Base-by-base conservation (phyloP, 306 rosid species). In the Neltuma alba region DNA sequence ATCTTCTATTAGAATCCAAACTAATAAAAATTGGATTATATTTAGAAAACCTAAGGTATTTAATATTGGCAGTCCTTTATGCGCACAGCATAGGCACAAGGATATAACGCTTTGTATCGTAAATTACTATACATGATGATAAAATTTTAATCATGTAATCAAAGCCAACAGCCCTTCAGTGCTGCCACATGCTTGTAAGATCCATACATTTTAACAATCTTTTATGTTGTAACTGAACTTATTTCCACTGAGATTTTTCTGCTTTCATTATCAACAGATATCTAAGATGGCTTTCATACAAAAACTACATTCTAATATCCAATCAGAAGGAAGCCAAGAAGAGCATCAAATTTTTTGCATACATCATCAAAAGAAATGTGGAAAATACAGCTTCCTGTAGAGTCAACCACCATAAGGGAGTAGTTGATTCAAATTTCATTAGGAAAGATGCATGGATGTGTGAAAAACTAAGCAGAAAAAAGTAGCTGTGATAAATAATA, bases 391-490 rank as follows among this genome's bases (percentile, higher is more conserved):
- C 62, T 54, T 74, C 13, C 20, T 10, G 20, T 10, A 81, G 57
- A 18, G 31, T 50, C 41, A 40, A 70, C 14, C 72, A 75, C 33
- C 52, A 55, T 45, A 31, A 57, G 62, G 36, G 58, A 9, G 18
- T 21, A 47, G 18, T 60, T 1, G 42, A 37, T 58, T 23, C 55
- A 44, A 66, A 36, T 68, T 37, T 50, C 78, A 8, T 23, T 13
- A 41, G 28, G 6, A 76, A 76, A 60, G 13, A 81, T 75, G 42
- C 61, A 55, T 6, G 80, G 50, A 67, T 67, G 47, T 3, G 40
- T 62, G n/a, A 37, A 18, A 73, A 72, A 71, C 60, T 58, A 21
- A 34, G 62, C 16, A 57, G 20, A 48, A 58, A 23, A 77, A 44
- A 67, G 33, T 67, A n/a, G 20, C 7, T 21, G 31, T 37, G 33